Evolutionary conservation across 2,329 filamentous ascomycete genomes (phyloP).

Genomic region (Phyllosticta capitalensis): DNA sequence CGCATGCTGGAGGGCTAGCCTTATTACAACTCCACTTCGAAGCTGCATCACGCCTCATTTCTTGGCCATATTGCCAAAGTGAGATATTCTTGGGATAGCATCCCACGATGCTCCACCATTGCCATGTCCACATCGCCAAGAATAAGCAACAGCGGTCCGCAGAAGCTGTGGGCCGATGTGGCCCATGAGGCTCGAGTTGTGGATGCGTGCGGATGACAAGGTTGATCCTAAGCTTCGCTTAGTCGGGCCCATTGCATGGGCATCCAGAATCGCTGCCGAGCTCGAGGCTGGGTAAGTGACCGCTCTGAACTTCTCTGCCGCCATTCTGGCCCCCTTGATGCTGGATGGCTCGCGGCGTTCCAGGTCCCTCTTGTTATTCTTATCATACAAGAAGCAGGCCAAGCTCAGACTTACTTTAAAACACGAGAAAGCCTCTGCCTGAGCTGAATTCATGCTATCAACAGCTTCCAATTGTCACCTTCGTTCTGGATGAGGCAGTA

Average conservation of each 20-base stretch:
- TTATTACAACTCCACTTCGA: not conserved
- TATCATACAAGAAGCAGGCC: not conserved
- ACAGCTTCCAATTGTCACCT: not conserved
- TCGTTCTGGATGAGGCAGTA: not conserved
- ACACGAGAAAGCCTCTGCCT: not conserved
- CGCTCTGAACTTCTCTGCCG: not conserved
- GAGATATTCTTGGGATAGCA: not conserved
- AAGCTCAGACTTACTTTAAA: not conserved
- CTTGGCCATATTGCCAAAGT: constrained; percentile 7
- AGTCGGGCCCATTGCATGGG: not conserved
- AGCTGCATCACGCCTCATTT: constrained; percentile 1
- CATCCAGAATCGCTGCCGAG: not conserved
- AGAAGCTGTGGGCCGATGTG: not conserved
- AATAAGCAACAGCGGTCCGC: not conserved
- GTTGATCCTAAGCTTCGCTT: not conserved
- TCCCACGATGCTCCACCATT: constrained; percentile 5
- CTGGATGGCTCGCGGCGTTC: not conserved
- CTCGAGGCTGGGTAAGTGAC: not conserved
- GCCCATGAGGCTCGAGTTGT: not conserved
- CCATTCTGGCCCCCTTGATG: not conserved
- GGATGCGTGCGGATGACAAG: not conserved
- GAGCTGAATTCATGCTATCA: not conserved
- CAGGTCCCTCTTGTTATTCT: not conserved
- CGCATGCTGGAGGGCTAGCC: not conserved
- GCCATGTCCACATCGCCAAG: not conserved